Conservation (phyloP, 495 filamentous ascomycete species). For the Penicillium riverlandense region DNA sequence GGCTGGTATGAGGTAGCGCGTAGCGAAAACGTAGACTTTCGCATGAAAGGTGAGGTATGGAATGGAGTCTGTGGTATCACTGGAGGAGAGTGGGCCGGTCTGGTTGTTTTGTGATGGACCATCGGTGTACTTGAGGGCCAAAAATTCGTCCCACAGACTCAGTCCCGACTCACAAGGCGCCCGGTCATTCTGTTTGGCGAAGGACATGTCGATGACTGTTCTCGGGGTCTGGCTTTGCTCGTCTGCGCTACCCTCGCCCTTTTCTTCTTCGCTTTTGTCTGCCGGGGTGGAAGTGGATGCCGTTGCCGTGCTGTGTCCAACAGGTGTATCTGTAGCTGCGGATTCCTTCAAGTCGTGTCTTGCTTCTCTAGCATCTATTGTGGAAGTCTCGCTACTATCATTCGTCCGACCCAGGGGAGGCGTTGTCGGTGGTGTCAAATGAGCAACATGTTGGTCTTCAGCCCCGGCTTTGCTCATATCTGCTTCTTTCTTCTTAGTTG, state of each 20-base stretch:
- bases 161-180: slow-evolving; percentile 25
- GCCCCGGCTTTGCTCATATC: slow-evolving; percentile 18
- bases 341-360: neutral
- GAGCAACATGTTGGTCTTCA: slow-evolving; percentile 15
- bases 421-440: slow-evolving; percentile 35
- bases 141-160: slow-evolving; percentile 37
- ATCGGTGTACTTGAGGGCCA: slow-evolving; percentile 27
- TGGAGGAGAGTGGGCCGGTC: slow-evolving; percentile 5
- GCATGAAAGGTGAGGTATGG: slow-evolving; percentile 41
- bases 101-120: slow-evolving; percentile 8
- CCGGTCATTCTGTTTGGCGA: slow-evolving; percentile 28
- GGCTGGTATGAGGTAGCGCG: slow-evolving; percentile 35
- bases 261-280: neutral
- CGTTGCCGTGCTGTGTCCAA: neutral
- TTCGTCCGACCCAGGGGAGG: slow-evolving; percentile 19
- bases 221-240: slow-evolving; percentile 8
- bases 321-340: too few relatives aligned
- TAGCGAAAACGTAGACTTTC: slow-evolving; percentile 42
- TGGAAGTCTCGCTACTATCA: slow-evolving; percentile 4
- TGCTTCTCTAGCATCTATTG: slow-evolving; percentile 5
- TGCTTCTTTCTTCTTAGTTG: slow-evolving; percentile 12
- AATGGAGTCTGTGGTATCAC: slow-evolving; percentile 4
- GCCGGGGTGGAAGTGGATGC: neutral
- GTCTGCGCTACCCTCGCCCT: neutral
- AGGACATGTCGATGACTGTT: slow-evolving; percentile 37